Base-by-base conservation (phyloP, 192 early-diverging fungal genomes). In the Lunasporangiospora selenospora region DNA sequence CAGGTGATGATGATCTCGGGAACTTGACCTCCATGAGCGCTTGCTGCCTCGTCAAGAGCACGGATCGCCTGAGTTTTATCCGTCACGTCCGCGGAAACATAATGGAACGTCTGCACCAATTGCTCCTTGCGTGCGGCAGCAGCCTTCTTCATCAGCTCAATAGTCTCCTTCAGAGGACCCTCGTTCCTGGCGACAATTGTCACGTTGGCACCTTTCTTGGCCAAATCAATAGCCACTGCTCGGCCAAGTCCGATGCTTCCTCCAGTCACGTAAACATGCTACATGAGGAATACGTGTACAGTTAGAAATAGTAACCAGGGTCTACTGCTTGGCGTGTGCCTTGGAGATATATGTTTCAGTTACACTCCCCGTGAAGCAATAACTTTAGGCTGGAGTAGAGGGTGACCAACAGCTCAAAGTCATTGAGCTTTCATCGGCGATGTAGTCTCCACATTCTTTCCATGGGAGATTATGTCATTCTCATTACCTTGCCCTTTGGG, bases 251-350 rank as follows among this genome's bases (percentile, higher is more conserved):
- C 91, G n/a, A 82, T 78, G 64, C 89, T 90, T 54, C 88, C 89
- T 48, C 90, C 90, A 0, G 91, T 90, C 47, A 93, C 80, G 53
- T 88, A 89, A 36, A 83, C 87, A 69, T 90, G 88, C 65, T 89
- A 67, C 19, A 15, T 30, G 19, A 37, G 40, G n/a, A 21, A 23
- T 12, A 15, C n/a, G n/a, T n/a, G n/a, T n/a, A n/a, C n/a, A n/a
- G n/a, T n/a, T n/a, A n/a, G n/a, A n/a, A n/a, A n/a, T n/a, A n/a
- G n/a, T n/a, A n/a, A n/a, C n/a, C n/a, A n/a, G n/a, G n/a, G n/a
- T n/a, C n/a, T n/a, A n/a, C n/a, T n/a, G n/a, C n/a, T n/a, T n/a
- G n/a, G n/a, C n/a, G n/a, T n/a, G n/a, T n/a, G n/a, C n/a, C n/a
- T n/a, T n/a, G n/a, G n/a, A n/a, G n/a, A n/a, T n/a, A n/a, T n/a